Conservation (phyloP, 2,329 filamentous ascomycete species). For the Alternaria infectoria region DNA sequence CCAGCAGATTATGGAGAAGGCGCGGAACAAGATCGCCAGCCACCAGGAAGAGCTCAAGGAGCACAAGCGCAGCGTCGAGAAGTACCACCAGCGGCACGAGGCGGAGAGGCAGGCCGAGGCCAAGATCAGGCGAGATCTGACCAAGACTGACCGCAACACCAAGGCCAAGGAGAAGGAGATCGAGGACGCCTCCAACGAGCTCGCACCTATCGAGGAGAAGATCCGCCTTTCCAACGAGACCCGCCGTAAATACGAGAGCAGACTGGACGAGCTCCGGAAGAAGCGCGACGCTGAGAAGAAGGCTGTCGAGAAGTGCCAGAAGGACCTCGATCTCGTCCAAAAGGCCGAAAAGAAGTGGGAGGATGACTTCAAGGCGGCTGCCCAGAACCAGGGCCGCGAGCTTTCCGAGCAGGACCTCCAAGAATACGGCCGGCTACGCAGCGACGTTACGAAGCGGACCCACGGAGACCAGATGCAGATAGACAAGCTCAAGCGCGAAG, state of each 20-base stretch:
- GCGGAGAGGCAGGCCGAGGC: constrained; percentile 83
- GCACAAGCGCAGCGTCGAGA: constrained; percentile 83
- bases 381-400: constrained; percentile 85
- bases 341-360: constrained; percentile 91
- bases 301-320: constrained; percentile 75
- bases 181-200: constrained; percentile 81
- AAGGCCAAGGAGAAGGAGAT: constrained; percentile 85
- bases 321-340: constrained; percentile 81
- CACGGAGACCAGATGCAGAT: constrained; percentile 82
- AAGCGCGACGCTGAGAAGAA: constrained; percentile 76
- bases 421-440: constrained; percentile 84
- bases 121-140: constrained; percentile 75
- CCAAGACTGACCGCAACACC: constrained; percentile 83
- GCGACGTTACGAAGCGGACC: constrained; percentile 83
- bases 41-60: constrained; percentile 96
- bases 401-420: constrained; percentile 85
- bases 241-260: constrained; percentile 69
- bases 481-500: constrained; percentile 84
- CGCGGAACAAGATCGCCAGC: constrained; percentile 85
- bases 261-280: constrained; percentile 73
- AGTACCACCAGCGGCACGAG: constrained; percentile 80
- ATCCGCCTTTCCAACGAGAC: constrained; percentile 75
- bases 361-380: constrained; percentile 80
- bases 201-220: constrained; percentile 92
- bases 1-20: constrained; percentile 90